Evolutionary conservation across 75 land plant genomes (phyloP).

Genomic region (Pinus albicaulis): DNA sequence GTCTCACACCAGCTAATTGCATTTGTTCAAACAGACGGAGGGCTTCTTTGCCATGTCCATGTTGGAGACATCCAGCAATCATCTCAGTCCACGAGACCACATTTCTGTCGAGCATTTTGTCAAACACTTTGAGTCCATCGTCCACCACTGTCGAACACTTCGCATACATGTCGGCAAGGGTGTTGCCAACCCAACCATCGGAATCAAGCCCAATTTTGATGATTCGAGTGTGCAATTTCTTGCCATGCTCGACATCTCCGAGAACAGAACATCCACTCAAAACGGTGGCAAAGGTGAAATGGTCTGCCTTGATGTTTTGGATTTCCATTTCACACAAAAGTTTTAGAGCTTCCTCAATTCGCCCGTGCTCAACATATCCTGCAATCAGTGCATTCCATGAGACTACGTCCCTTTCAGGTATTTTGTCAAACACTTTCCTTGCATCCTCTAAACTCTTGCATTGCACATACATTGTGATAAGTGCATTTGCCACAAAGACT

Average conservation of each 20-base stretch:
- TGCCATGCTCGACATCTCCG: constrained; percentile 27
- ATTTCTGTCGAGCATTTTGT: background rate
- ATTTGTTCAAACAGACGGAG: background rate
- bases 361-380: constrained; percentile 34
- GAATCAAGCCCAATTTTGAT: constrained; percentile 27
- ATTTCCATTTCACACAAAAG: constrained; percentile 46
- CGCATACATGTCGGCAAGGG: constrained; percentile 44
- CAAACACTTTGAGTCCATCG: constrained; percentile 24
- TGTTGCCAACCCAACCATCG: constrained; percentile 21
- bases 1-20: background rate
- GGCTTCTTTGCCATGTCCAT: constrained; percentile 6
- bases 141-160: constrained; percentile 41
- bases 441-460: constrained; percentile 10
- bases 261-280: constrained; percentile 43
- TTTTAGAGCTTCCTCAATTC: constrained; percentile 31
- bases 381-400: constrained; percentile 70
- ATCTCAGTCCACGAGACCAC: constrained; percentile 17
- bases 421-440: constrained; percentile 17
- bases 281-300: constrained; percentile 30
- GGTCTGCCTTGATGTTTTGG: constrained; percentile 29
- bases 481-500: background rate
- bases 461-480: constrained; percentile 8
- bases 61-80: constrained; percentile 21
- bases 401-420: constrained; percentile 14
- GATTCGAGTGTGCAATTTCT: constrained; percentile 29